Evolutionary conservation across 805 yeast species (phyloP).

Genomic region (Saccharomycopsis olivae): DNA sequence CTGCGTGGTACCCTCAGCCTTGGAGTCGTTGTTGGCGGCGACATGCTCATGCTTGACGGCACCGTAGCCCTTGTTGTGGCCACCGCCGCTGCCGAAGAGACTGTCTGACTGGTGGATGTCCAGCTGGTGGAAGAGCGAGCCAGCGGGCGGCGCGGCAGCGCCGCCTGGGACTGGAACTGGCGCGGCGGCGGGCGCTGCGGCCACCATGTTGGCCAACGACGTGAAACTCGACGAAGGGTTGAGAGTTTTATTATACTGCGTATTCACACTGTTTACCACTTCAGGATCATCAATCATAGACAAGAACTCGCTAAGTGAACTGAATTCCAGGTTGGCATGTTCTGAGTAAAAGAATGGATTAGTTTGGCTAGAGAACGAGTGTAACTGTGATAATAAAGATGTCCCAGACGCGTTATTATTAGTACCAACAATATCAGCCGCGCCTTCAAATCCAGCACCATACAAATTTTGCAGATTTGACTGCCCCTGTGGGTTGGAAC

Average conservation of each 20-base stretch:
- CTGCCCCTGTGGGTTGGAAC: too few species aligned
- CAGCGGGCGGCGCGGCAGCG: too few species aligned
- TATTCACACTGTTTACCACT: constrained; percentile 35
- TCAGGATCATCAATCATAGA: constrained; percentile 86
- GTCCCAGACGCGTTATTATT: background rate
- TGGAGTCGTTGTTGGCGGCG: background rate
- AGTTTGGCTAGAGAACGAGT: constrained; percentile 32
- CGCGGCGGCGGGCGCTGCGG: too few species aligned
- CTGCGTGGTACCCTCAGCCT: background rate
- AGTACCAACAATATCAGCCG: background rate
- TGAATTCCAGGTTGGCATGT: constrained; percentile 87
- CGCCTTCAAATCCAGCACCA: background rate
- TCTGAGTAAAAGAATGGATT: constrained; percentile 81
- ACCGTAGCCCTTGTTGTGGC: background rate
- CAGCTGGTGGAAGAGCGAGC: background rate
- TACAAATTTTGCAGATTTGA: background rate
- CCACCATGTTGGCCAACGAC: background rate
- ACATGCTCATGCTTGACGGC: background rate
- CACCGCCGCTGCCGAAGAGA: too few species aligned
- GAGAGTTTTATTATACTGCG: constrained; percentile 4
- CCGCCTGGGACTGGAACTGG: too few species aligned
- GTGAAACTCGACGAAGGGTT: constrained; percentile 6
- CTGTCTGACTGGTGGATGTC: too few species aligned
- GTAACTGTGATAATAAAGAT: constrained; percentile 26
- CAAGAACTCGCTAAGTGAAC: constrained; percentile 79